These are phyloP conservation scores for Xylaria grammica DNA, from an alignment of 495 filamentous ascomycete genomes.

Conservation along the genomic window DNA sequence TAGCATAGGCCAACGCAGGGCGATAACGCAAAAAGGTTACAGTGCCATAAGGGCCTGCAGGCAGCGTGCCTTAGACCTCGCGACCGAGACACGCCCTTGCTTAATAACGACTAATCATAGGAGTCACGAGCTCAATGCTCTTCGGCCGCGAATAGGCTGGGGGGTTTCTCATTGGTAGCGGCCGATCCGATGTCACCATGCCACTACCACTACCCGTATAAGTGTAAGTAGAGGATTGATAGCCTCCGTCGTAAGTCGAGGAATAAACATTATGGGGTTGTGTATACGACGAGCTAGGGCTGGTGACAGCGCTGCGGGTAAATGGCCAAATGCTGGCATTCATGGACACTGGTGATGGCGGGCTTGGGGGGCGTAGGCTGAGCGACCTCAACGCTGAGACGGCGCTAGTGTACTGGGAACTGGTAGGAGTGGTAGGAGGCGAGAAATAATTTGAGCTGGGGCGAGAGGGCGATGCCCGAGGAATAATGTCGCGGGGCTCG, in stretches of 20 bases:
- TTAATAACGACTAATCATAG: constrained; percentile 50
- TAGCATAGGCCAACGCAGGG: not conserved
- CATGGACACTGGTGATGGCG: constrained; percentile 46
- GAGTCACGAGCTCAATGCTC: constrained; percentile 57
- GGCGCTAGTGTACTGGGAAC: constrained; percentile 43
- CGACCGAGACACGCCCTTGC: not conserved
- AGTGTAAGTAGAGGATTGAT: constrained; percentile 39
- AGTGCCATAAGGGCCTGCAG: too few species aligned
- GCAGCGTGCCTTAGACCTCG: not conserved
- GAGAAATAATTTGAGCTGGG: constrained; percentile 47
- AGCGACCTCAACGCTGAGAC: constrained; percentile 52
- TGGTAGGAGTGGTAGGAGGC: constrained; percentile 48
- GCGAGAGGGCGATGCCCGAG: constrained; percentile 56
- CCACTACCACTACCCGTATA: constrained; percentile 32
- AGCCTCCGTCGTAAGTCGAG: constrained; percentile 53
- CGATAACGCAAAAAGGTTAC: not conserved
- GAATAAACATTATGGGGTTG: constrained; percentile 44
- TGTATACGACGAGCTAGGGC: constrained; percentile 53
- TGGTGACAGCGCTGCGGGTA: constrained; percentile 48
- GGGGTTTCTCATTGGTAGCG: constrained; percentile 49
- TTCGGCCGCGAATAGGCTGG: constrained; percentile 54
- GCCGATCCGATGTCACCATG: constrained; percentile 42
- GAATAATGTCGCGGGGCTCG: constrained; percentile 57
- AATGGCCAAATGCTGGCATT: constrained; percentile 51
- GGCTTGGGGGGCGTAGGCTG: constrained; percentile 51